Evolutionary conservation across 768 basidiomycete genomes (phyloP).

Genomic region (Polyporus arcularius): DNA sequence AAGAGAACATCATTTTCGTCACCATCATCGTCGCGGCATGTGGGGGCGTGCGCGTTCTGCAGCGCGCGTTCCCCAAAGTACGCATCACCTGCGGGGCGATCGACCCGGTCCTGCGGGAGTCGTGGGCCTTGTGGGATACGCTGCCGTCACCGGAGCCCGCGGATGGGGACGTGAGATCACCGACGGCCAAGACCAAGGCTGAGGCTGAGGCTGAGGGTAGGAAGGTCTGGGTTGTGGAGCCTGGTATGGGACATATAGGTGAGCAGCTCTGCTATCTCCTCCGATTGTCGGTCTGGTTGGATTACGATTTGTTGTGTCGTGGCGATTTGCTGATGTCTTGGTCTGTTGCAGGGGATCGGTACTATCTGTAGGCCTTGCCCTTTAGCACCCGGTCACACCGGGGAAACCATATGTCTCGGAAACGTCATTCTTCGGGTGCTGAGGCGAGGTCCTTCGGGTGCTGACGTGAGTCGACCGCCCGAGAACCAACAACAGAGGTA

Average conservation of each 20-base stretch:
- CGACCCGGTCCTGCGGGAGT: slow-evolving; percentile 75
- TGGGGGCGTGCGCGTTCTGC: slow-evolving; percentile 77
- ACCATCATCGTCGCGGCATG: slow-evolving; percentile 85
- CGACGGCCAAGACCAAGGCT: slow-evolving; percentile 14
- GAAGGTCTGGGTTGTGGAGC: slow-evolving; percentile 82
- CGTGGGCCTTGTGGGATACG: slow-evolving; percentile 45
- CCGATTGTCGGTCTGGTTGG: too few relatives aligned
- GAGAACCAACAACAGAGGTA: too few relatives aligned
- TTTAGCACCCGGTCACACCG: too few relatives aligned
- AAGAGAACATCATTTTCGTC: slow-evolving; percentile 86
- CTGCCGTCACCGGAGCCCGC: slow-evolving; percentile 34
- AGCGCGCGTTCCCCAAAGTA: slow-evolving; percentile 82
- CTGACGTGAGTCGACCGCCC: too few relatives aligned
- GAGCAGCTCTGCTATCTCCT: slow-evolving; percentile 19
- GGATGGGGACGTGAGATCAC: background rate
- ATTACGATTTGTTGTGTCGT: background rate
- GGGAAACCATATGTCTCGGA: background rate
- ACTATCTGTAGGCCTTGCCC: slow-evolving; percentile 33
- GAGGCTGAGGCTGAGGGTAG: slow-evolving; percentile 41
- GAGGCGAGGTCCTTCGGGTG: too few relatives aligned
- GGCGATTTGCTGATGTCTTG: background rate
- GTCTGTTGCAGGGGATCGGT: slow-evolving; percentile 40
- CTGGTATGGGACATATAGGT: slow-evolving; percentile 91
- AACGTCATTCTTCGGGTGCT: too few relatives aligned
- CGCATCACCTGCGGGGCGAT: slow-evolving; percentile 83